Percentiles rank a stretch among this genome's conserved stretches.
These are phyloP conservation scores for Coleophoma cylindrospora DNA, from an alignment of 2,329 filamentous ascomycete genomes.

Conservation along the genomic window DNA sequence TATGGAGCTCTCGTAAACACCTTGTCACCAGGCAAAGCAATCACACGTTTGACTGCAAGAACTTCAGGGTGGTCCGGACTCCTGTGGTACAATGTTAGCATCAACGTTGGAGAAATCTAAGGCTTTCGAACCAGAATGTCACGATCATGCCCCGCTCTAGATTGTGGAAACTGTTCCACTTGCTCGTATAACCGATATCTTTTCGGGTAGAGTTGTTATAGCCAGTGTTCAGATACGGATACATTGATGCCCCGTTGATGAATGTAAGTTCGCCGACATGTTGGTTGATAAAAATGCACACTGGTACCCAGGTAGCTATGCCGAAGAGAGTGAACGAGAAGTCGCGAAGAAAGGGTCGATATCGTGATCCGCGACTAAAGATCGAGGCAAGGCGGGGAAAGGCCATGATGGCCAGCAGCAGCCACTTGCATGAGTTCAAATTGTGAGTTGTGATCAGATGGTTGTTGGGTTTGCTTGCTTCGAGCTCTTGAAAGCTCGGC, in stretches of 20 bases:
- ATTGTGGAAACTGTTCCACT: conserved; percentile 50
- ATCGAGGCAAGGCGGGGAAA: conserved; percentile 13
- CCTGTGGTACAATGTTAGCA: conserved; percentile 33
- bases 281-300: conserved; percentile 55
- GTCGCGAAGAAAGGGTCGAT: conserved; percentile 18
- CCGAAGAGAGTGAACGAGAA: conserved; percentile 42
- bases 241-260: conserved; percentile 67
- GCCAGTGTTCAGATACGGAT: conserved; percentile 67
- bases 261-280: conserved; percentile 53
- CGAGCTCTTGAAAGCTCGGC: not conserved
- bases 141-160: conserved; percentile 71
- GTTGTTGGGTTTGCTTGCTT: not conserved
- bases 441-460: not conserved
- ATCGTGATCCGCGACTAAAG: conserved; percentile 6
- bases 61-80: conserved; percentile 67
- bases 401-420: conserved; percentile 11
- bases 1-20: conserved; percentile 63
- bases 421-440: too few relatives aligned
- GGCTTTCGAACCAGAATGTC: conserved; percentile 52
- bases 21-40: conserved; percentile 75
- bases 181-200: conserved; percentile 55
- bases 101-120: not conserved
- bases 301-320: conserved; percentile 57
- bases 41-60: conserved; percentile 74
- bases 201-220: conserved; percentile 48